Conservation (phyloP, 2,329 filamentous ascomycete species). For the Teratosphaeria gauchensis region DNA sequence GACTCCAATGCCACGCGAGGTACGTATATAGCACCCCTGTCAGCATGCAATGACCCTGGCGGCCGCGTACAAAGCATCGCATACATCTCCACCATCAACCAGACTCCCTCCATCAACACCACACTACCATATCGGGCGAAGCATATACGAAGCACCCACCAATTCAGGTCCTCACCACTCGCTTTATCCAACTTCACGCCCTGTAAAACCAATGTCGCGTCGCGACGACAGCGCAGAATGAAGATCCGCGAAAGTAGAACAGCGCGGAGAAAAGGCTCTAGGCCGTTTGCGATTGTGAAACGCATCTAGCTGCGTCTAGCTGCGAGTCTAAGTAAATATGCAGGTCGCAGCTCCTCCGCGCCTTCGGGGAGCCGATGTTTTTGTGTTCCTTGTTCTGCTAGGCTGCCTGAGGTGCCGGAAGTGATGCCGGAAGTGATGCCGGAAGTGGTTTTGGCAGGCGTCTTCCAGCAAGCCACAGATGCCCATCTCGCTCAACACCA, state of each 20-base stretch:
- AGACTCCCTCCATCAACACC: background rate
- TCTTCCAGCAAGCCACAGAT: too few relatives aligned
- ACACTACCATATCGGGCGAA: background rate
- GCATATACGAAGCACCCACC: background rate
- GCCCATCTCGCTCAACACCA: too few relatives aligned
- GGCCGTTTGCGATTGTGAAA: background rate
- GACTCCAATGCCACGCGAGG: background rate
- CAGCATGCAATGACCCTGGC: background rate
- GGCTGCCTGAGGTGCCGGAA: too few relatives aligned
- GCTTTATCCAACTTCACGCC: background rate
- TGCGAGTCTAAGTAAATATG: background rate
- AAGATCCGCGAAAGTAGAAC: background rate
- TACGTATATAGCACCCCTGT: background rate
- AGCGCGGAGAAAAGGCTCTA: too few relatives aligned
- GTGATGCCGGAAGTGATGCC: too few relatives aligned
- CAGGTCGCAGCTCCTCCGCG: background rate
- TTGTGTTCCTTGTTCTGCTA: background rate
- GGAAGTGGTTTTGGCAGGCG: too few relatives aligned
- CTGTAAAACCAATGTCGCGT: background rate
- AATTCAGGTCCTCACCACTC: background rate
- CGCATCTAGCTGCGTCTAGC: background rate
- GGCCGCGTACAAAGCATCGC: background rate
- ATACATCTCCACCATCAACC: background rate
- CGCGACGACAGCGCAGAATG: background rate
- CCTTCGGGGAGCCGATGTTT: too few relatives aligned